These are phyloP conservation scores for Pestalotiopsis sp. DNA, from an alignment of 2,329 filamentous ascomycete species.

Conservation along the genomic window DNA sequence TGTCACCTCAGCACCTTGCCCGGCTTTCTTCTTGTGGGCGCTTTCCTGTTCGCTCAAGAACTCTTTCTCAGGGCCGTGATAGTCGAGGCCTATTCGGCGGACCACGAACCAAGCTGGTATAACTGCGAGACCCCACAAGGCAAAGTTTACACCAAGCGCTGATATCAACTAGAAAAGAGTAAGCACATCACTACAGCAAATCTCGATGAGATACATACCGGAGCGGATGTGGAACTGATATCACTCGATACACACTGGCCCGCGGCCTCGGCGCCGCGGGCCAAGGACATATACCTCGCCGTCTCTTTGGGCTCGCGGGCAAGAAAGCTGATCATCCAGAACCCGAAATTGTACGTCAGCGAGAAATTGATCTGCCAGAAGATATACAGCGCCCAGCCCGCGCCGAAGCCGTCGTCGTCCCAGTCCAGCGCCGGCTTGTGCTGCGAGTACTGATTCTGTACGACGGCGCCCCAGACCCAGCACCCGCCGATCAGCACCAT, in stretches of 20 bases:
- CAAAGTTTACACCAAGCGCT: conserved; percentile 26
- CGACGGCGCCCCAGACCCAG: conserved; percentile 32
- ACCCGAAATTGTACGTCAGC: conserved; percentile 36
- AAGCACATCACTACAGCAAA: background rate
- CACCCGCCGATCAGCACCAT: conserved; percentile 29
- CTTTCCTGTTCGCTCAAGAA: background rate
- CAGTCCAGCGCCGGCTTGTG: conserved; percentile 31
- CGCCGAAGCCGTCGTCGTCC: conserved; percentile 27
- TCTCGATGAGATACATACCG: background rate
- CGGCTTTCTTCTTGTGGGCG: background rate
- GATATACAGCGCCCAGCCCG: conserved; percentile 35
- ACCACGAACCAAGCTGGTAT: conserved; percentile 28
- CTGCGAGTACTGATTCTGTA: conserved; percentile 30
- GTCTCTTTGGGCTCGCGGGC: conserved; percentile 28
- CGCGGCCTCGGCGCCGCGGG: conserved; percentile 29
- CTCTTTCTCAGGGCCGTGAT: conserved; percentile 17
- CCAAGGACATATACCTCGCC: conserved; percentile 27
- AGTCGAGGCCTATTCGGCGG: conserved; percentile 22
- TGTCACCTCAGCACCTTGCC: too few relatives aligned
- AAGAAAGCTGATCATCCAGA: conserved; percentile 35
- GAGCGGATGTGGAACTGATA: conserved; percentile 23
- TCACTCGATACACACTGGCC: conserved; percentile 32
- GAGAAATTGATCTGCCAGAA: conserved; percentile 35
- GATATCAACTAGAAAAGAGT: conserved; percentile 17
- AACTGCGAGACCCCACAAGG: conserved; percentile 28